Conservation (phyloP, 768 basidiomycete genomes). For the Amanita pseudoporphyria region DNA sequence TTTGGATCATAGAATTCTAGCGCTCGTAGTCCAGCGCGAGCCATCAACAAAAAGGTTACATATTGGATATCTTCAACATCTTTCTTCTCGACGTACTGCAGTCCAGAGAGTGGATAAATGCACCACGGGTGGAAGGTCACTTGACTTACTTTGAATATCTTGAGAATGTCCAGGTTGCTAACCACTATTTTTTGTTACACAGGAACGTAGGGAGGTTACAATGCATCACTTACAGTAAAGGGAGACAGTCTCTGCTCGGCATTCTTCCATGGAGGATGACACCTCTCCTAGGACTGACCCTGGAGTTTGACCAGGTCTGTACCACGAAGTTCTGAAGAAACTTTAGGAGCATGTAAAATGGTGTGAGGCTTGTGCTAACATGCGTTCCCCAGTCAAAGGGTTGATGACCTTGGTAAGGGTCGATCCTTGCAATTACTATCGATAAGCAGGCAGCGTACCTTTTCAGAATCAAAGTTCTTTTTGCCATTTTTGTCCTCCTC, state of each 20-base stretch:
- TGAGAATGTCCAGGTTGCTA: constrained; percentile 65
- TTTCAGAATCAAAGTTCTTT: constrained; percentile 74
- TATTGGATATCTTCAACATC: constrained; percentile 74
- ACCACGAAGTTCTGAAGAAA: constrained; percentile 62
- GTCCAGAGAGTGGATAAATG: not conserved
- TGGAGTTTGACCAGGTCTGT: constrained; percentile 79
- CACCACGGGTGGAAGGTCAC: not conserved
- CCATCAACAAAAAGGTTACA: constrained; percentile 78
- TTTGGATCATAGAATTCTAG: constrained; percentile 78
- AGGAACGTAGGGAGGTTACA: not conserved
- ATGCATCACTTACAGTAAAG: constrained; percentile 50
- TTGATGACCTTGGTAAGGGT: constrained; percentile 50
- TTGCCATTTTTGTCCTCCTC: constrained; percentile 67
- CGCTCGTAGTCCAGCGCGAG: constrained; percentile 69
- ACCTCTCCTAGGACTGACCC: constrained; percentile 79
- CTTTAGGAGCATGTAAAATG: constrained; percentile 1
- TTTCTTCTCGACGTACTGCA: constrained; percentile 55
- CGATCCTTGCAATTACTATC: not conserved
- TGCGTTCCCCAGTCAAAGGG: constrained; percentile 67
- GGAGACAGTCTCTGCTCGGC: constrained; percentile 83
- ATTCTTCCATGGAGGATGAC: constrained; percentile 88
- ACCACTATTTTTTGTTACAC: constrained; percentile 38
- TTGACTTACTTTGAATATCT: constrained; percentile 63
- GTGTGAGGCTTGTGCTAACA: constrained; percentile 22
- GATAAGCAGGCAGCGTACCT: constrained; percentile 22